Base-by-base conservation (phyloP, 2,329 filamentous ascomycete genomes). In the Nakataea oryzae region DNA sequence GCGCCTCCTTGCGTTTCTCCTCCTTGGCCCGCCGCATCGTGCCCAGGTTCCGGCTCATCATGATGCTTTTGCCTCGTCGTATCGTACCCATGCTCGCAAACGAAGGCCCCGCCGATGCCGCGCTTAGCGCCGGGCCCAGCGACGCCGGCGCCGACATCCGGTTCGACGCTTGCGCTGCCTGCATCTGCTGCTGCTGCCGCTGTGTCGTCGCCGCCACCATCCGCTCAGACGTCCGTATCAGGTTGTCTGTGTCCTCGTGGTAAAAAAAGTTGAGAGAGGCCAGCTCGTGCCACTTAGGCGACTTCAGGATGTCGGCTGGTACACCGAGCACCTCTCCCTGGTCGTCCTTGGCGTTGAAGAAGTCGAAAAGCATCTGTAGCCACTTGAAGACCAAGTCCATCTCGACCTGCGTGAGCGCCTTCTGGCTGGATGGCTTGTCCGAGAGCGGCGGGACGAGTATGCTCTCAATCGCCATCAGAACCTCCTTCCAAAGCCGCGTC, bases 261-360 rank as follows among this genome's bases (percentile, higher is more conserved):
- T 99, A 99, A 81, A 97, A 99, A 81, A 97, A 99, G 78, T 96
- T 96, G 65, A 99, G 84, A 65, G 91, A 93, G 67, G 95, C 91
- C 61, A 99, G 85, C 74, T 99, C 95, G 78, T 97, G 93, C 80
- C 96, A 99, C 82, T 99, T 99, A 71, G 93, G 91, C 67, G 91
- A 96, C 76, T 96, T 96, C 71, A 99, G 83, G 34, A 97, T 87
- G 73, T 97, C 93, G 57, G 91, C 85, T 0, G 93, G 90, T 3
- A 99, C 91, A 66, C 95, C 95, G 64, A 95, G 84, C 28, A 90
- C 90, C 73, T 93, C 90, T 62, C 93, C 69, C 77, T 88, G 70
- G 69, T 96, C 92, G 69, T 97, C 93, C 65, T 88, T 85, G 32
- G 93, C 95, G 70, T 97, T 89, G 85, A 99, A 99, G 77, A 99